A percentile compares a stretch with the other conserved stretches of the same genome.
These are phyloP conservation scores for Tetradesmus lagerheimii DNA, from an alignment of 139 green algal species.

Conservation along the genomic window DNA sequence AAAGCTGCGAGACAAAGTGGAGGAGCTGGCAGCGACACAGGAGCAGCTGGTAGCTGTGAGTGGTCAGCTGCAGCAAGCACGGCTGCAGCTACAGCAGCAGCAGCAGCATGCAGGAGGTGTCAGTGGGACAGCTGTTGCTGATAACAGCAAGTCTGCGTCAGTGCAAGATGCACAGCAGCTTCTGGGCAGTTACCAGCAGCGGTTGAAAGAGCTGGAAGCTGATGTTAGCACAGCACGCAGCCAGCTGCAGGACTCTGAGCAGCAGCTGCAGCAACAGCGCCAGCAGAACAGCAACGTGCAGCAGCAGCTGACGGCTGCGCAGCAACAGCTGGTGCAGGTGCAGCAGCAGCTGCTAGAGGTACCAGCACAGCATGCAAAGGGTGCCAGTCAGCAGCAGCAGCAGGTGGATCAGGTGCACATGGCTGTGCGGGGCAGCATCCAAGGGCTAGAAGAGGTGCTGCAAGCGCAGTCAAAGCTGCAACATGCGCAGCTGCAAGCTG, in stretches of 20 bases:
- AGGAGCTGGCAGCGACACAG: neutral
- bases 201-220: slow-evolving; percentile 14
- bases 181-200: slow-evolving; percentile 40
- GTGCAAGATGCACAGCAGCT: slow-evolving; percentile 1
- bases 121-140: neutral
- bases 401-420: slow-evolving; percentile 22
- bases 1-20: slow-evolving; percentile 14
- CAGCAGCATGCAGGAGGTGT: neutral
- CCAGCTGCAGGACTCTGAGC: slow-evolving; percentile 19
- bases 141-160: neutral
- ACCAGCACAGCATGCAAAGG: neutral
- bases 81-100: slow-evolving; percentile 35
- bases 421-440: slow-evolving; percentile 41
- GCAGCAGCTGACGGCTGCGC: slow-evolving; percentile 29
- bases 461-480: slow-evolving; percentile 34
- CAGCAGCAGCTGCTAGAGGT: slow-evolving; percentile 25
- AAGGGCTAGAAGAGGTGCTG: slow-evolving; percentile 34
- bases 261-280: slow-evolving; percentile 41
- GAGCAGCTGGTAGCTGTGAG: neutral
- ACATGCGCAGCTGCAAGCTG: slow-evolving; percentile 28
- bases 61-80: neutral
- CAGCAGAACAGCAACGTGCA: slow-evolving; percentile 24
- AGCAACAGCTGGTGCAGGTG: slow-evolving; percentile 34
- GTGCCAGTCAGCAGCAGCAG: neutral
- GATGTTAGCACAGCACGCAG: neutral